Base-by-base conservation (phyloP, 2,329 filamentous ascomycete genomes). In the Colletotrichum camelliae region DNA sequence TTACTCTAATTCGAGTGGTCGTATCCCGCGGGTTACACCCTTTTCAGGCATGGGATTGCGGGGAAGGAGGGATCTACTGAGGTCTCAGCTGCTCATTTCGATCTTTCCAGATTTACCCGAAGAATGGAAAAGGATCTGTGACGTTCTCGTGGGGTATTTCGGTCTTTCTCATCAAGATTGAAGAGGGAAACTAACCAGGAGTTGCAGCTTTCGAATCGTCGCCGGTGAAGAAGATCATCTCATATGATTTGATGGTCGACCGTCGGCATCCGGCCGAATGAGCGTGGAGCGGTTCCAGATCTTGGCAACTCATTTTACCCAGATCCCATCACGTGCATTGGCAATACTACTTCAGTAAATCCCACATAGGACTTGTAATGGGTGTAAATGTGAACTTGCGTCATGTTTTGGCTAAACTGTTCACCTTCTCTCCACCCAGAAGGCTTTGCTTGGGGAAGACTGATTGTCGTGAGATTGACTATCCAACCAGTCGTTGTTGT, bases 401-500 rank as follows among this genome's bases (percentile, higher is more conserved):
- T 7, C 13, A 21, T 0, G n/a, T 21, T 52, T 52, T 1, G 43
- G n/a, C 43, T 52, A 52, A 52, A 21, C n/a, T 21, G 10, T 52
- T 6, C n/a, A 52, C 2, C 4, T 7, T 52, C 9, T 12, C n/a
- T 52, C 18, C n/a, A 21, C 1, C 43, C 10, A 6, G n/a, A 21
- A 2, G 43, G n/a, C n/a, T 12, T 13, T 3, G 10, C n/a, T 48
- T 48, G 10, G 2, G 10, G 12, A 7, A n/a, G n/a, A 48, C 43
- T 13, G n/a, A 7, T 52, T 4, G 2, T 52, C 5, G n/a, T 21
- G 43, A 52, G 43, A 21, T 52, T 5, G 3, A 52, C 6, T 0
- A 7, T 5, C 2, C 43, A n/a, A 21, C 10, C 10, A 21, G 43
- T 0, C 1, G 0, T 12, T 0, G 4, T 12, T 0, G 4, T 13